Conservation (phyloP, 1,284 basidiomycete species). For the Amylostereum areolatum region DNA sequence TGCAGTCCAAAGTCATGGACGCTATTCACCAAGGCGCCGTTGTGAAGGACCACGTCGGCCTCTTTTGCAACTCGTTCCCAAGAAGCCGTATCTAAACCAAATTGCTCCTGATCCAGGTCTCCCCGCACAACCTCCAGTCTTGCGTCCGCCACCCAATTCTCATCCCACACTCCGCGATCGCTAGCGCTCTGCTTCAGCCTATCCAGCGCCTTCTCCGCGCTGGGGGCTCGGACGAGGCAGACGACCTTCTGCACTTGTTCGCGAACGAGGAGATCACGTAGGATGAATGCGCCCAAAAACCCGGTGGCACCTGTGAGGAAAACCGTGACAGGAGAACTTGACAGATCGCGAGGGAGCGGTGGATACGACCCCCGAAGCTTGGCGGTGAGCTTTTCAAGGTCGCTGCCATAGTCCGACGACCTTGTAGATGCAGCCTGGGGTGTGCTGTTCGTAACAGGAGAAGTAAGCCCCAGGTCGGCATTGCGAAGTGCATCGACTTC, state of each 20-base stretch:
- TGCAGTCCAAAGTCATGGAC: background rate
- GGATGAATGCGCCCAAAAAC: slow-evolving; percentile 92
- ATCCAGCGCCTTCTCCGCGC: slow-evolving; percentile 56
- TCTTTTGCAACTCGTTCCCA: slow-evolving; percentile 74
- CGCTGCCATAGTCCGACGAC: slow-evolving; percentile 61
- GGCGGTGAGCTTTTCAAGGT: slow-evolving; percentile 63
- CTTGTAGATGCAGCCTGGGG: slow-evolving; percentile 15
- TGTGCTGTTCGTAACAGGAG: slow-evolving; percentile 25
- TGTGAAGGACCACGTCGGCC: slow-evolving; percentile 87
- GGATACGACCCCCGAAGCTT: slow-evolving; percentile 60
- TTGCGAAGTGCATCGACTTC: slow-evolving; percentile 78
- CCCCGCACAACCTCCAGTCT: slow-evolving; percentile 85
- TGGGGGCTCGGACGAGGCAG: slow-evolving; percentile 81
- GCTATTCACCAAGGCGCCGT: slow-evolving; percentile 83
- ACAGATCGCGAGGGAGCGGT: slow-evolving; percentile 46
- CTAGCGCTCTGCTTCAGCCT: slow-evolving; percentile 75
- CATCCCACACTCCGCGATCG: slow-evolving; percentile 90
- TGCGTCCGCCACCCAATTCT: slow-evolving; percentile 71
- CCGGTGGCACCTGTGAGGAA: slow-evolving; percentile 98
- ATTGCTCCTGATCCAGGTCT: slow-evolving; percentile 73
- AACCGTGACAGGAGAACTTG: slow-evolving; percentile 58
- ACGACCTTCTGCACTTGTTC: slow-evolving; percentile 81
- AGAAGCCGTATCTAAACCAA: slow-evolving; percentile 64
- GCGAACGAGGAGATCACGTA: slow-evolving; percentile 74
- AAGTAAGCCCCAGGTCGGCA: slow-evolving; percentile 75